A percentile compares a stretch with the other conserved stretches of the same genome.
Evolutionary conservation across 345 rosid genomes (phyloP).

Genomic region (Populus ilicifolia): DNA sequence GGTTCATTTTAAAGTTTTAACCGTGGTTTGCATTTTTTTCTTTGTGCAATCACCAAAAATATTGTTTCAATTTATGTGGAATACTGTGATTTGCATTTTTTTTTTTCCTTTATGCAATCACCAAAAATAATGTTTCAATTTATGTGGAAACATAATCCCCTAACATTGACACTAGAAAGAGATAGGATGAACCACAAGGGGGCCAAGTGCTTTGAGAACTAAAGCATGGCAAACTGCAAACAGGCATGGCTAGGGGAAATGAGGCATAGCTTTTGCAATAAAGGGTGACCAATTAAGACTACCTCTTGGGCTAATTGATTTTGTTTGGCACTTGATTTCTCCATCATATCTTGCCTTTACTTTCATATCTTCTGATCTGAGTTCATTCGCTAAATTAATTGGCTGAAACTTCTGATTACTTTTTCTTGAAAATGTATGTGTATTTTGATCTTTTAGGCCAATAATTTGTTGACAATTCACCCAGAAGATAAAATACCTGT

Average conservation of each 20-base stretch:
- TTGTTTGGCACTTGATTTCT: not conserved
- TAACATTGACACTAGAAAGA: not conserved
- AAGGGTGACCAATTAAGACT: not conserved
- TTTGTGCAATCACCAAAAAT: not conserved
- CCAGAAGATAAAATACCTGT: conserved; percentile 79
- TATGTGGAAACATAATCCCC: not conserved
- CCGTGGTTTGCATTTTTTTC: not conserved
- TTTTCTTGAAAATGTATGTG: not conserved
- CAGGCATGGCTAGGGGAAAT: not conserved
- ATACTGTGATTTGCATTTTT: not conserved
- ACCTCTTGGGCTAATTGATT: not conserved
- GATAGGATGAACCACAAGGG: not conserved
- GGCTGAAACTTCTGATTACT: not conserved
- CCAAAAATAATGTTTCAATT: not conserved
- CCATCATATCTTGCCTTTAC: not conserved
- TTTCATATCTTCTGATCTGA: not conserved
- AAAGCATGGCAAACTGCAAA: not conserved
- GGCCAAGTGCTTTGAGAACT: not conserved
- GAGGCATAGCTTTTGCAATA: not conserved
- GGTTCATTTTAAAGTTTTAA: not conserved
- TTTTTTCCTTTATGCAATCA: not conserved
- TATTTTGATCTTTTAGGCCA: conserved; percentile 43
- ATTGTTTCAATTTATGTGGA: too few relatives aligned
- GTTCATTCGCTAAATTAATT: not conserved
- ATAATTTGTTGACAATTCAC: conserved; percentile 76